A percentile compares a stretch with the other conserved stretches of the same genome.
phyloP scores from a whole-genome alignment of 2,329 filamentous ascomycete species.

The Lomentospora prolificans region DNA sequence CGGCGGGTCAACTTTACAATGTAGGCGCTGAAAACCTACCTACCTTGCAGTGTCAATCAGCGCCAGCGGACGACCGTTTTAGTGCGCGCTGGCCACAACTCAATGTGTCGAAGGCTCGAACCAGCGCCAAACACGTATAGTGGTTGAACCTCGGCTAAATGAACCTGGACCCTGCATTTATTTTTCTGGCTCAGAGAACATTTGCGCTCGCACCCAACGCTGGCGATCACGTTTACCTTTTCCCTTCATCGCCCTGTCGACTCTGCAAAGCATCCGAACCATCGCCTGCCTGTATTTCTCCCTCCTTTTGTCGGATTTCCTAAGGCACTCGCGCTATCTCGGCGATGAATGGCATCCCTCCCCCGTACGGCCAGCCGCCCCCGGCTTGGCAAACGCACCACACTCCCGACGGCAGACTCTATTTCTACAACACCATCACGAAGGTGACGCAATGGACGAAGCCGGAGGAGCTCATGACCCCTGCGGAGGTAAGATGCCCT shows the following conservation, averaged over 20 bases:
- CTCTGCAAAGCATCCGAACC: not conserved
- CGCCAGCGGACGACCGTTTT: too few relatives aligned
- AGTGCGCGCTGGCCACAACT: too few relatives aligned
- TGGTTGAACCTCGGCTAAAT: too few relatives aligned
- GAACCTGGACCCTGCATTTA: too few relatives aligned
- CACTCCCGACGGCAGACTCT: constrained; percentile 71
- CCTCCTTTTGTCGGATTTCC: not conserved
- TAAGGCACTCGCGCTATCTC: not conserved
- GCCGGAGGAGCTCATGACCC: constrained; percentile 78
- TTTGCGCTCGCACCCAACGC: too few relatives aligned
- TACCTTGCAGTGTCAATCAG: too few relatives aligned
- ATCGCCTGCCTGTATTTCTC: not conserved
- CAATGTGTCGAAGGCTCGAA: too few relatives aligned
- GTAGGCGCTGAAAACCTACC: too few relatives aligned
- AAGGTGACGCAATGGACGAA: constrained; percentile 93
- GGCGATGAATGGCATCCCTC: constrained; percentile 48
- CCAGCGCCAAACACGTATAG: too few relatives aligned
- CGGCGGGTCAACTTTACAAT: too few relatives aligned
- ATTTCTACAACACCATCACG: constrained; percentile 83
- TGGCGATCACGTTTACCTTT: not conserved
- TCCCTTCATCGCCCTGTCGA: not conserved
- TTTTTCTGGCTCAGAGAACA: too few relatives aligned
- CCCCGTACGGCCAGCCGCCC: constrained; percentile 36
- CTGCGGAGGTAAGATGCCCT: constrained; percentile 56
- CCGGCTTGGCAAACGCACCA: constrained; percentile 71